Percentiles rank a stretch among this genome's conserved stretches.
These are phyloP conservation scores for Paramecium sonneborni DNA, from an alignment of 73 alveolate species.

Conservation along the genomic window DNA sequence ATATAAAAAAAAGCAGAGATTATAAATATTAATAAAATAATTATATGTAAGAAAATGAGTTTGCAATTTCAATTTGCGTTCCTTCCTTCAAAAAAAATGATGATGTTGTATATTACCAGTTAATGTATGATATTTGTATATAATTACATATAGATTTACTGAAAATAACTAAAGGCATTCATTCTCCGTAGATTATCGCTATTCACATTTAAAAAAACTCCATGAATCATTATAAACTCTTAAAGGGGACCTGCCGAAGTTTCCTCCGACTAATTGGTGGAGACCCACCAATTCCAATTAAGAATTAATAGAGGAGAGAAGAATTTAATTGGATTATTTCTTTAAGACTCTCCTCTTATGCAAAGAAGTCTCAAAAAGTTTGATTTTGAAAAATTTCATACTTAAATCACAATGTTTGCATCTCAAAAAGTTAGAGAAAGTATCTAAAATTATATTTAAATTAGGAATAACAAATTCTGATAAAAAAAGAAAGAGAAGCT, in stretches of 20 bases:
- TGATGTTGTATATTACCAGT: background rate
- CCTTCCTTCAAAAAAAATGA: background rate
- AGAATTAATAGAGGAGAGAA: slow-evolving; percentile 27
- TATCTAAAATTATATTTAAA: background rate
- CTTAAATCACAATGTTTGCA: background rate
- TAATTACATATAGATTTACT: background rate
- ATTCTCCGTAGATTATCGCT: slow-evolving; percentile 10
- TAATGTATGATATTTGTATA: background rate
- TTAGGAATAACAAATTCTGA: background rate
- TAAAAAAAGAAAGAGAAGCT: background rate
- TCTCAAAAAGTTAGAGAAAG: background rate
- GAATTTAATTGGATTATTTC: background rate
- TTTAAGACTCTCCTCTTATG: background rate
- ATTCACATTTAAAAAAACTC: background rate
- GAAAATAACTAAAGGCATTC: background rate
- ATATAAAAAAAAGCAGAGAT: background rate
- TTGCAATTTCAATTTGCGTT: slow-evolving; percentile 4
- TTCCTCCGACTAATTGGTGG: slow-evolving; percentile 49
- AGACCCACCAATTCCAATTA: slow-evolving; percentile 17
- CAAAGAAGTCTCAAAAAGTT: background rate
- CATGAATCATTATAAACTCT: background rate
- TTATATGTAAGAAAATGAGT: slow-evolving; percentile 25
- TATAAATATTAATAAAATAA: background rate
- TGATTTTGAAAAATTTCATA: slow-evolving; percentile 36
- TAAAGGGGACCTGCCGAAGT: slow-evolving; percentile 1